These are phyloP conservation scores for Trichoderma citrinoviride DNA, from an alignment of 2,329 filamentous ascomycete species.

Conservation along the genomic window DNA sequence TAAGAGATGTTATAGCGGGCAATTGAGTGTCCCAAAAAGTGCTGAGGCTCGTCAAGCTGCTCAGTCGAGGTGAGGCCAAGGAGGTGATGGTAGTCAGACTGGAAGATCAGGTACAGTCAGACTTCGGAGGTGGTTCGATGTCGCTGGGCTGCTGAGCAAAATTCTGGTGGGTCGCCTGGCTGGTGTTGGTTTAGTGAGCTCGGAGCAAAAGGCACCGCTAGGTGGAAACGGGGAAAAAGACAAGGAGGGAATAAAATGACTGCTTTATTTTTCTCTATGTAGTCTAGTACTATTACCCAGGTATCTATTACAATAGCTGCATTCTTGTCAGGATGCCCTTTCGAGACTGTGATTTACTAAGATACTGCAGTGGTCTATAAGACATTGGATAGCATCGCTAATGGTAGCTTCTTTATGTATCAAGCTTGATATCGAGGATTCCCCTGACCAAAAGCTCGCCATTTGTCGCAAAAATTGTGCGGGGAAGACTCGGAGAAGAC, in stretches of 20 bases:
- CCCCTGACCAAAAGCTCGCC: not conserved
- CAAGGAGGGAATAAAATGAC: not conserved
- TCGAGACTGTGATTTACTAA: too few species aligned
- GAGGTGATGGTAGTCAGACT: conserved; percentile 11
- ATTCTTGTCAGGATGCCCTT: not conserved
- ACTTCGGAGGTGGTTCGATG: conserved; percentile 19
- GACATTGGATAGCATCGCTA: too few species aligned
- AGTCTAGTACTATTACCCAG: too few species aligned
- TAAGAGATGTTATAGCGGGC: not conserved
- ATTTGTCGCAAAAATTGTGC: not conserved
- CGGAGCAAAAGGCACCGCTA: conserved; percentile 1
- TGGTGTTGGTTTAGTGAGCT: conserved; percentile 4
- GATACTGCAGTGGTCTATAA: too few species aligned
- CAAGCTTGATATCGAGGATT: too few species aligned
- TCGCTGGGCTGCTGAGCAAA: conserved; percentile 12
- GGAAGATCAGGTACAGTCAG: conserved; percentile 7
- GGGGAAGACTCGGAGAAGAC: conserved; percentile 4
- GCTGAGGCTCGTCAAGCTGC: conserved; percentile 3
- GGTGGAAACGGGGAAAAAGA: not conserved
- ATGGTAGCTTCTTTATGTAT: too few species aligned
- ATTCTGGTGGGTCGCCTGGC: conserved; percentile 15
- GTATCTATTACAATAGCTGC: too few species aligned
- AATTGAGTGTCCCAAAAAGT: conserved; percentile 14
- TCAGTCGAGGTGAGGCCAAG: not conserved
- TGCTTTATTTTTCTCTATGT: too few species aligned